These are phyloP conservation scores for Phytophthora rubi DNA, from an alignment of 352 stramenopile genomes.

Conservation along the genomic window DNA sequence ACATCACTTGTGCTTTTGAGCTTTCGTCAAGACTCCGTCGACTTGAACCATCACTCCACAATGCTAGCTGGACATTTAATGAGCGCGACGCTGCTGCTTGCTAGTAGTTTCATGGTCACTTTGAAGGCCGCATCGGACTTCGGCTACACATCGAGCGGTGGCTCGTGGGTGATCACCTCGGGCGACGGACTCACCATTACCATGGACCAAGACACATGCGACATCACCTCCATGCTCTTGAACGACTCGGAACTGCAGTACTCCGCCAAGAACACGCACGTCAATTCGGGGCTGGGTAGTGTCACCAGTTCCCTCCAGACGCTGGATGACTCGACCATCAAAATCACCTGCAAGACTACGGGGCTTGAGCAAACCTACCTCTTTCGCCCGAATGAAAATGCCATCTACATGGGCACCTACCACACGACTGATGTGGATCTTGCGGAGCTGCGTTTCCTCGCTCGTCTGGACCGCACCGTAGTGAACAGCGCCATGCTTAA, in stretches of 20 bases:
- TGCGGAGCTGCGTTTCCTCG: conserved; percentile 52
- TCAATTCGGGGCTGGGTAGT: conserved; percentile 45
- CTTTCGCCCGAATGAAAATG: conserved; percentile 53
- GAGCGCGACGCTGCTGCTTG: conserved; percentile 4
- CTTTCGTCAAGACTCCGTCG: not conserved
- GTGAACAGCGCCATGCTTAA: conserved; percentile 35
- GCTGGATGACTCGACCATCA: conserved; percentile 42
- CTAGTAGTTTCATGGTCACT: not conserved
- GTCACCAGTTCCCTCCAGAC: conserved; percentile 43
- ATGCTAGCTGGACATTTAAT: conserved; percentile 18
- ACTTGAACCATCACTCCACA: not conserved
- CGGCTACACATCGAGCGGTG: conserved; percentile 35
- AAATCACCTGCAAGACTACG: conserved; percentile 40
- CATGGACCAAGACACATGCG: conserved; percentile 48
- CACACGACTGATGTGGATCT: conserved; percentile 40
- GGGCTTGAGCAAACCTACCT: conserved; percentile 56
- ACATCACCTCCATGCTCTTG: conserved; percentile 51
- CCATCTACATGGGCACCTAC: conserved; percentile 65
- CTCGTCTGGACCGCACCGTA: conserved; percentile 37
- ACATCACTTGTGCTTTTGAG: conserved; percentile 22
- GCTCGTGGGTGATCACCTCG: conserved; percentile 42
- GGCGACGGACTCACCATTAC: conserved; percentile 41
- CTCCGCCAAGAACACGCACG: conserved; percentile 47
- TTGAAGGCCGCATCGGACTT: conserved; percentile 30
- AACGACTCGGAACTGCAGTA: conserved; percentile 51